Base-by-base conservation (phyloP, 2,329 filamentous ascomycete species). In the Chaetomium sp. region DNA sequence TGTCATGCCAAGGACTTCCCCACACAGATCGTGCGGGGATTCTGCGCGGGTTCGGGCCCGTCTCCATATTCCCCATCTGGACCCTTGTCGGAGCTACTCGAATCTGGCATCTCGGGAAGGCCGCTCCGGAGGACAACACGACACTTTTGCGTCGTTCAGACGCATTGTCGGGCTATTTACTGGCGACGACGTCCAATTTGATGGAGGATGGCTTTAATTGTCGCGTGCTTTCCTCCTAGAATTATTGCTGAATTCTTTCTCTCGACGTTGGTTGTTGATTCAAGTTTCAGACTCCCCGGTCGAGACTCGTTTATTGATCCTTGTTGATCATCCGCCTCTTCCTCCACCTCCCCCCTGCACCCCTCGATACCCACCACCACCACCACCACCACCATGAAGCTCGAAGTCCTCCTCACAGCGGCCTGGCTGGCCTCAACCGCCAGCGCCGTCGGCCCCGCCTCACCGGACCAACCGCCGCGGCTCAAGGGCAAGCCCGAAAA, bases 401-500 rank as follows among this genome's bases (percentile, higher is more conserved):
- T 69, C 61, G 57, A 67, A n/a, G 21, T 67, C 56, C 66, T 70
- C 55, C 31, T 71, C 38, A 63, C 68, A 31, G 63, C 72, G 42
- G 71, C 74, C 25, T 72, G 73, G 29, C 70, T 79, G 16, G 54
- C 67, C 60, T 55, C 68, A 8, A 45, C 70, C 2, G 65, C 58
- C 9, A 49, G 65, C 4, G 72, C 70, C 50, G 57, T 70, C 21
- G 71, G 70, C 55, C 71, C 73, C 49, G 66, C 68, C 29, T 49
- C 58, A 27, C 66, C 72, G 60, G 29, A 71, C 69, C 10, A 63
- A 47, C 50, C 65, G n/a, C 54, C 67, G 35, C 68, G 73, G 10
- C 68, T 73, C 8, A 71, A 72, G 19, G 73, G 75, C 56, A 71
- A 75, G 27, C 72, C 77, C 6, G 73, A 75, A n/a, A 70, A 75